Conservation (phyloP, 306 rosid species). For the Quercus wislizeni region DNA sequence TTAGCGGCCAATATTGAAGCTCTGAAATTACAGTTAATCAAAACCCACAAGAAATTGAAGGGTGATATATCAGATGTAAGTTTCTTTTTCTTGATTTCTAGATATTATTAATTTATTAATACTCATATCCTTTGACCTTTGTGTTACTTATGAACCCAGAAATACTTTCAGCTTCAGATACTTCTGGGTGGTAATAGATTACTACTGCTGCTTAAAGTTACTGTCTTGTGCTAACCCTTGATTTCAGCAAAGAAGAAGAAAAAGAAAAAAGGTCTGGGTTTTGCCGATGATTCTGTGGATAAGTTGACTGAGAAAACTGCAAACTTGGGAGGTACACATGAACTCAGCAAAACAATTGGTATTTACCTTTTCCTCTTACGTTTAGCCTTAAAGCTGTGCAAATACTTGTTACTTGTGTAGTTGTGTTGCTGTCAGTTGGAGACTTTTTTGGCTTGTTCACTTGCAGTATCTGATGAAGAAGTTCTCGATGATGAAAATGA, state of each 20-base stretch:
- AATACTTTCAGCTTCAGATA: too few relatives aligned
- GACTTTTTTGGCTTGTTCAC: slow-evolving; percentile 9
- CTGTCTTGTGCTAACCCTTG: too few relatives aligned
- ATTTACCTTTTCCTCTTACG: slow-evolving; percentile 2
- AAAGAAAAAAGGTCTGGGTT: not conserved
- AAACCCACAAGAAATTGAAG: too few relatives aligned
- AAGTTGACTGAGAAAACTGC: slow-evolving; percentile 80
- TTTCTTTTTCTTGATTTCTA: too few relatives aligned
- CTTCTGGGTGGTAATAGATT: too few relatives aligned
- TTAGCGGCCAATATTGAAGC: too few relatives aligned
- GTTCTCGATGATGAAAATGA: slow-evolving; percentile 61
- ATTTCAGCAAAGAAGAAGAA: not conserved
- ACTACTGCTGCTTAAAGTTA: too few relatives aligned
- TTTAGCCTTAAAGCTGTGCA: not conserved
- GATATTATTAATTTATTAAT: too few relatives aligned
- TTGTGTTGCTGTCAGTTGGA: not conserved
- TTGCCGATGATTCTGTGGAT: slow-evolving; percentile 69
- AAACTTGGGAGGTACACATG: slow-evolving; percentile 53
- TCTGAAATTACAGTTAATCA: too few relatives aligned
- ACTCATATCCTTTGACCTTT: too few relatives aligned
- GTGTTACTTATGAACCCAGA: too few relatives aligned
- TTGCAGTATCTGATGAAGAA: slow-evolving; percentile 55
- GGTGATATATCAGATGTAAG: too few relatives aligned
- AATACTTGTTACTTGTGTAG: not conserved
- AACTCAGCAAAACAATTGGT: not conserved